Evolutionary conservation across 768 basidiomycete species (phyloP).

Genomic region (Sarcodon sp.): DNA sequence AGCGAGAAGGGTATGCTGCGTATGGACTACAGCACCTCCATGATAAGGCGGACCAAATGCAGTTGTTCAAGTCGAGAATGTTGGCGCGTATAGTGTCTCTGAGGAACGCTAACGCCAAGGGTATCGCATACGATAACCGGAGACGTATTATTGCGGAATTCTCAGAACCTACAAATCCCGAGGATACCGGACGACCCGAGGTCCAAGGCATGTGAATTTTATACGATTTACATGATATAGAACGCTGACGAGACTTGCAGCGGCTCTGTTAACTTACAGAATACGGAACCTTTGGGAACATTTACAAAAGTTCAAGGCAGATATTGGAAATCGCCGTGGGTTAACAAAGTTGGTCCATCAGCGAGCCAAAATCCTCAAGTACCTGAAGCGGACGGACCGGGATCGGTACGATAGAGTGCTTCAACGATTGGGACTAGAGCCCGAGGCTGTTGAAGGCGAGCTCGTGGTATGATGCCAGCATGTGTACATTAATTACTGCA

Average conservation of each 20-base stretch:
- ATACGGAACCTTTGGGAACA: slow-evolving; percentile 80
- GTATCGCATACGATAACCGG: slow-evolving; percentile 83
- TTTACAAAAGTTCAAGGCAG: slow-evolving; percentile 51
- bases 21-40: not conserved
- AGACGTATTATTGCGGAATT: slow-evolving; percentile 69
- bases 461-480: slow-evolving; percentile 43
- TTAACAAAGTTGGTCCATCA: slow-evolving; percentile 72
- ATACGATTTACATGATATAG: not conserved
- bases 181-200: slow-evolving; percentile 73
- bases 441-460: slow-evolving; percentile 80
- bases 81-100: slow-evolving; percentile 71
- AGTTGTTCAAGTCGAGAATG: slow-evolving; percentile 33
- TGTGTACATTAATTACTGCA: not conserved
- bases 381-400: slow-evolving; percentile 52
- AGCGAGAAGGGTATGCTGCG: not conserved
- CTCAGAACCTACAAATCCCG: slow-evolving; percentile 51
- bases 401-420: slow-evolving; percentile 67
- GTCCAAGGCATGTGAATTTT: slow-evolving; percentile 63
- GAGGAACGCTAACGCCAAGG: slow-evolving; percentile 75
- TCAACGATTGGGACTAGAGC: slow-evolving; percentile 63
- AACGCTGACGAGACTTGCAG: slow-evolving; percentile 24
- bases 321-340: slow-evolving; percentile 66
- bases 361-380: slow-evolving; percentile 71
- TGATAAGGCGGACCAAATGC: slow-evolving; percentile 16
- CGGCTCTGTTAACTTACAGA: slow-evolving; percentile 73